Base-by-base conservation (phyloP, 75 land plant genomes). In the Pinus albicaulis region DNA sequence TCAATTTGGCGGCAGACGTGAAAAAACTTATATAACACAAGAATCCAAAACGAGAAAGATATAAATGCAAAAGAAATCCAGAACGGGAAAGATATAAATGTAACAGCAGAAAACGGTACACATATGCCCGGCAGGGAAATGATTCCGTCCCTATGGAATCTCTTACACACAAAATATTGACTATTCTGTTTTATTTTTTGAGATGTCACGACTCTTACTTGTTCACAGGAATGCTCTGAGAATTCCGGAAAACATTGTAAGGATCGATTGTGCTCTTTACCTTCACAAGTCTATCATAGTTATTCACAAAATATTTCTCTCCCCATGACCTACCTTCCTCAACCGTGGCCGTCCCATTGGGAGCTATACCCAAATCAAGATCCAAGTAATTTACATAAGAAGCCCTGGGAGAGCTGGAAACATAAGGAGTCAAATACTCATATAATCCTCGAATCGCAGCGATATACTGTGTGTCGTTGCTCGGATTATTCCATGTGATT, bases 201-300 rank as follows among this genome's bases (percentile, higher is more conserved):
- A 48, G 53, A 12, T 48, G 53, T 48, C 53, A 2, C 53, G 12
- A 12, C 0, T 8, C 53, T 6, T 11, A 52, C 12, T 10, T 72
- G n/a, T 7, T 52, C 5, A 76, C 53, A 48, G 75, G 80, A 60
- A 79, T 73, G 65, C 80, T 73, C 56, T 79, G 80, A 15, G 75
- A 26, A n/a, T 79, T 73, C 26, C 68, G 60, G n/a, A 79, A 79
- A 57, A 79, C 75, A 60, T 79, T 79, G 55, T 48, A 5, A 16
- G 80, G 80, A 52, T 79, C 80, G n/a, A 73, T 48, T 55, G 14
- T 17, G 36, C 55, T 62, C 44, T 79, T 79, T 5, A 61, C 57
- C 31, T 63, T 16, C 12, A 79, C 80, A 61, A 79, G 41, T 7
- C 75, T 38, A 25, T 73, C 68, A 25, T 36, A 79, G 74, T 79